Base-by-base conservation (phyloP, 768 basidiomycete genomes). In the Boletus edulis region DNA sequence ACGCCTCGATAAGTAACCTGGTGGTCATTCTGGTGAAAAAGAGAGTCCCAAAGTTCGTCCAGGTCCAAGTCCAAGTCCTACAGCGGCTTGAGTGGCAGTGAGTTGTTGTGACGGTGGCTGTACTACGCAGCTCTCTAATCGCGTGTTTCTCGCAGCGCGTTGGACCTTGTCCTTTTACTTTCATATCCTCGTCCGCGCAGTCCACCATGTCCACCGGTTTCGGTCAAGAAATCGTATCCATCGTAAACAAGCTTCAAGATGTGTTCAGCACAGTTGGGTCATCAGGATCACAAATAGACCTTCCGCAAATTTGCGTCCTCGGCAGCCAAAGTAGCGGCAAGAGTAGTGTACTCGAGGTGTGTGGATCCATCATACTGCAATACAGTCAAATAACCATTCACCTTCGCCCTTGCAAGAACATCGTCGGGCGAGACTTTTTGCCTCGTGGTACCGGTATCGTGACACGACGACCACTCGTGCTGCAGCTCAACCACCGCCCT, bases 361-460 rank as follows among this genome's bases (percentile, higher is more conserved):
- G 80, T 60, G 27, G 48, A 17, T 27, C 49, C 14, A 47, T 51
- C 35, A n/a, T 22, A 46, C 27, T 52, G 35, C 46, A 2, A 32
- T 13, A 20, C 39, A 9, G 34, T 45, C 46, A 39, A 53, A 13
- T 20, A 51, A 45, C 34, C 57, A 49, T 64, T 60, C 54, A 8
- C 44, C 52, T 45, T 46, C 47, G 27, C 40, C 46, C 18, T 55
- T 34, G 10, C 48, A 62, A 96, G 94, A 97, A 98, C 76, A 94
- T 98, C 62, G 95, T 98, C 52, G 97, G 97, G 55, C 85, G 96
- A 62, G 97, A 99, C 73, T 99, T 99, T 80, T 72, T 99, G 69
- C 97, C 97, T 74, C 91, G 97, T 80, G 97, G 97, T 71, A 91
- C 94, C 52, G 96, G 96, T 74, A 99, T 99, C 67, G 96, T 99